These are phyloP conservation scores for Sphagnum fallax DNA, from an alignment of 228 moss, liverwort and hornwort genomes.

Conservation along the genomic window DNA sequence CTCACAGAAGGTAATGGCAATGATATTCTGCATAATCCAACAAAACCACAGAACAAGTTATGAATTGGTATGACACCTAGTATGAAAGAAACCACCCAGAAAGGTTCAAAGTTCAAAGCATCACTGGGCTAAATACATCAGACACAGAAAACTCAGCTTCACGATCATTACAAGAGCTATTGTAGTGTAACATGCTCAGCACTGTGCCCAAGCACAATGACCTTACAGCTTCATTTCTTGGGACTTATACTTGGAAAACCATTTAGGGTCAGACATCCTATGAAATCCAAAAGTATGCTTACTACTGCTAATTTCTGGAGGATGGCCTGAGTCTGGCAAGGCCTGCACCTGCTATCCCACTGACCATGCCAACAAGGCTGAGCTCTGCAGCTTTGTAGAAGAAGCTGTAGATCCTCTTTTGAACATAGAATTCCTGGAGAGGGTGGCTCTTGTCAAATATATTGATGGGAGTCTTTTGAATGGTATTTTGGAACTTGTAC, in stretches of 20 bases:
- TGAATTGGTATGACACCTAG: no score
- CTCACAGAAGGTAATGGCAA: constrained; percentile 76
- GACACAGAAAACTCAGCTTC: no score
- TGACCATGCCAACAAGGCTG: constrained; percentile 55
- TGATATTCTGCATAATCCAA: constrained; percentile 34
- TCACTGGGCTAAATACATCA: no score
- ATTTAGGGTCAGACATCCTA: no score
- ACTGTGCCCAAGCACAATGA: no score
- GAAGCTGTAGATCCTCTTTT: constrained; percentile 73
- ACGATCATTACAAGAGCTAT: no score
- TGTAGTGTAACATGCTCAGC: no score
- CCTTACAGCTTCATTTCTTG: no score
- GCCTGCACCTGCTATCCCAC: constrained; percentile 40
- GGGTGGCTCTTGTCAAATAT: constrained; percentile 92
- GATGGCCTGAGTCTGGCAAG: constrained; percentile 30
- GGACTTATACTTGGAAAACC: no score
- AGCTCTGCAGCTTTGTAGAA: constrained; percentile 86
- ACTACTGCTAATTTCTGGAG: constrained; percentile 31
- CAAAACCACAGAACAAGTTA: no score
- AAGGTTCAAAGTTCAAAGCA: no score
- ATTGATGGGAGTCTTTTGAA: constrained; percentile 92
- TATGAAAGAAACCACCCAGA: no score
- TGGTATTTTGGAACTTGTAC: constrained; percentile 80
- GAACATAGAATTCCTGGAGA: constrained; percentile 68
- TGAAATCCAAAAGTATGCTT: neutral